Evolutionary conservation across 2,329 filamentous ascomycete genomes (phyloP), one percentile per base, ranked within the genome.

Genomic region (Aspergillus sp.): DNA sequence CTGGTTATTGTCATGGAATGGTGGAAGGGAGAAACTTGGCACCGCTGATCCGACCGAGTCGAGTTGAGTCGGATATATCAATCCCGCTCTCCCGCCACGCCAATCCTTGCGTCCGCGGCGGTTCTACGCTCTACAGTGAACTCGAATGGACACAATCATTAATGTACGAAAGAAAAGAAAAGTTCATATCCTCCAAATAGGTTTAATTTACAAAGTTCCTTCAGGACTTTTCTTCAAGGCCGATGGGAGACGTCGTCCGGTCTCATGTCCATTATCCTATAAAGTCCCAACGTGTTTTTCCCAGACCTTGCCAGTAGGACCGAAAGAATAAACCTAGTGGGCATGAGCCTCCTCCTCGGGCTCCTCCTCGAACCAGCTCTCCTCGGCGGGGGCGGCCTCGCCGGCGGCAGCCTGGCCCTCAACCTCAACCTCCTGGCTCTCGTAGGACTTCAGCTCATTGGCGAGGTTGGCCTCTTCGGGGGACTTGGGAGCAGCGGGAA

Each of bases 391-490:
- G 58, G 85, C 82, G 67, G 82, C 82, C 76, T 86, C 84, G 65
- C 84, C 84, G 62, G 80, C 78, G 69, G 84, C 82, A 67, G 90
- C 86, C 79, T 91, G 87, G 68, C 94, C 94, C 84, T 98, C 94
- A 67, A 98, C 89, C 81, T 99, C 95, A 69, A 97, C 93, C 71
- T 89, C 86, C 85, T 96, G 92, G 77, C 82, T 86, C 86, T 98
- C 94, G 86, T 99, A 99, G 77, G 92, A 89, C 83, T 95, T 90
- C 78, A 99, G 82, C 79, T 91, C 94, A 79, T 86, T 90, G 75
- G 93, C 92, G 65, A 99, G 90, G 80, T 96, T 91, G 80, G 89
- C 82, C 85, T 98, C 94, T 81, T 98, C 95, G 76, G 95, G 95
- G 39, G 92, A 96, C 75, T 85, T 81, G 73, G 95, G 94, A 60